Evolutionary conservation across 192 early-diverging fungal species (phyloP).

Genomic region (Kappamyces sp.): DNA sequence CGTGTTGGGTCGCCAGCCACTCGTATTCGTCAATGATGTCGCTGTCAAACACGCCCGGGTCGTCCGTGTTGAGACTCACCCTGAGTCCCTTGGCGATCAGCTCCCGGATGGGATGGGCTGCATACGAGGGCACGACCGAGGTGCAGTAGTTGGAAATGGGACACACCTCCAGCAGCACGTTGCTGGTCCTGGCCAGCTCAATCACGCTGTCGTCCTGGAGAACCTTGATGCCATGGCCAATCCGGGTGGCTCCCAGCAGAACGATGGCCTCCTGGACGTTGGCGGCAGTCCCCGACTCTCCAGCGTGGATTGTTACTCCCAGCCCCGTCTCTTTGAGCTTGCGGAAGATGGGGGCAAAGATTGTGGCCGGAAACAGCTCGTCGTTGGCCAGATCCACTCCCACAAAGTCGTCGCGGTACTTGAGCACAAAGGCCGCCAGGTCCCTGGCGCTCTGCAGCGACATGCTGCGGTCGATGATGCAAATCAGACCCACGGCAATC

Average conservation of each 20-base stretch:
- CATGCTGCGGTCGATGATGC: constrained; percentile 4
- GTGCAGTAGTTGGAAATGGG: constrained; percentile 12
- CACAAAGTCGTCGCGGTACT: constrained; percentile 12
- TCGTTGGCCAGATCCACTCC: constrained; percentile 14
- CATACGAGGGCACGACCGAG: constrained; percentile 6
- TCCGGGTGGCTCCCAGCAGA: constrained; percentile 7
- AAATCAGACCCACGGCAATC: constrained; percentile 9
- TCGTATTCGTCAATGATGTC: neutral
- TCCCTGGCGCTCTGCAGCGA: neutral
- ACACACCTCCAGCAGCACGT: constrained; percentile 14
- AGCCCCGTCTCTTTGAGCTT: constrained; percentile 1
- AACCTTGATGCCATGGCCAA: constrained; percentile 11
- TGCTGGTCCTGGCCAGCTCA: constrained; percentile 5
- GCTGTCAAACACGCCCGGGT: constrained; percentile 7
- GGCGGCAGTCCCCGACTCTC: constrained; percentile 3
- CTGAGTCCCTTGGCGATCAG: constrained; percentile 1
- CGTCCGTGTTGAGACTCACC: constrained; percentile 8
- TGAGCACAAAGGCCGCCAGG: constrained; percentile 2
- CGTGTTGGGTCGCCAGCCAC: neutral
- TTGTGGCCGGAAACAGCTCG: constrained; percentile 8
- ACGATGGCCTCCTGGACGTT: constrained; percentile 11
- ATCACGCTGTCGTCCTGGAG: constrained; percentile 1
- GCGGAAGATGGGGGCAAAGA: constrained; percentile 1
- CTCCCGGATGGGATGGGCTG: constrained; percentile 7
- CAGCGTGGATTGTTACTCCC: constrained; percentile 13